Evolutionary conservation across 768 basidiomycete species (phyloP).

Genomic region (Mycena capillaripes): DNA sequence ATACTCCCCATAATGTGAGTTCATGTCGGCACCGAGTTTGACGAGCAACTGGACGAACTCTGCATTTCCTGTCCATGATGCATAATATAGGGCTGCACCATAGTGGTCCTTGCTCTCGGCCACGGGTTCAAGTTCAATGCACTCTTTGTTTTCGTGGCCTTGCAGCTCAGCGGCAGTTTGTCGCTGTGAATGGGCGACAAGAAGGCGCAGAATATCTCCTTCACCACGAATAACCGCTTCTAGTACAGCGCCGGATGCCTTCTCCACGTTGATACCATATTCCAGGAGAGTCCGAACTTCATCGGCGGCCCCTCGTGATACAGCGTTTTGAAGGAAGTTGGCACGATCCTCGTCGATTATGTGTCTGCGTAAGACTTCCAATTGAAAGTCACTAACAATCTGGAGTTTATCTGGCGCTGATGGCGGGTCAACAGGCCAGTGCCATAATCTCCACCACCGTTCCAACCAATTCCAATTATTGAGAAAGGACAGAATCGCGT

Average conservation of each 20-base stretch:
- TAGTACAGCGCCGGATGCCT: not conserved
- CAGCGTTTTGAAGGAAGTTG: not conserved
- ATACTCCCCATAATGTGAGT: not conserved
- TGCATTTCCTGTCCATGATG: not conserved
- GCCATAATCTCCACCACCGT: not conserved
- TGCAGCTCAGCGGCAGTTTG: no score
- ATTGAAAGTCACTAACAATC: not conserved
- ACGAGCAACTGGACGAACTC: not conserved
- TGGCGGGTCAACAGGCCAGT: not conserved
- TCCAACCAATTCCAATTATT: not conserved
- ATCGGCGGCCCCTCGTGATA: not conserved
- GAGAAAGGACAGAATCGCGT: not conserved
- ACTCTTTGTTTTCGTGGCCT: no score
- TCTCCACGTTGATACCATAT: not conserved
- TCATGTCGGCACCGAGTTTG: not conserved
- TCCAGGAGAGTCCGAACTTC: not conserved
- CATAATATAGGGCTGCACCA: not conserved
- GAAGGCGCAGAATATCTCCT: not conserved
- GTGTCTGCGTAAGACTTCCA: not conserved
- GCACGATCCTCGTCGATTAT: not conserved
- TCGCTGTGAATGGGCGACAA: not conserved
- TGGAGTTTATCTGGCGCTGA: not conserved
- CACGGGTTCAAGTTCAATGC: no score
- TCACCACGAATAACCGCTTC: not conserved
- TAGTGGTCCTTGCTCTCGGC: not conserved